Base-by-base conservation (phyloP, 805 yeast genomes). In the Komagataella ulmi region DNA sequence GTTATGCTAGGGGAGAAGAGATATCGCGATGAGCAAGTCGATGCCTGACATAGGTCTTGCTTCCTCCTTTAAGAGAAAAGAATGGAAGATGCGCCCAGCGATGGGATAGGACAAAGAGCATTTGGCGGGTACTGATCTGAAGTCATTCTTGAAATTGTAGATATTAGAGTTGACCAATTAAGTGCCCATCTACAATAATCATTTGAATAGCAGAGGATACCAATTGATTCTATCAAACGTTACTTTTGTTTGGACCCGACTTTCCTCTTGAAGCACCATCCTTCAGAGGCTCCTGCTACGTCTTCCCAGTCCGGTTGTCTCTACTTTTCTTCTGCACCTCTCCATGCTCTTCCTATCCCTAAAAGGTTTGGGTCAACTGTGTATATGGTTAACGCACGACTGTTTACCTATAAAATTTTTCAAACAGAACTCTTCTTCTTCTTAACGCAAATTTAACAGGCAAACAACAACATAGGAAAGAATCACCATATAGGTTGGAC, bases 381-480 rank as follows among this genome's bases (percentile, higher is more conserved):
- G 18, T 17, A 46, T 21, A 23, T 46, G 12, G 48, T 46, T 12
- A 46, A 8, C 5, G 5, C 23, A 17, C 21, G 23, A 45, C 21
- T 10, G 18, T 0, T 5, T 10, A 45, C 6, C 23, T 19, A 45
- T 17, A 18, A 19, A 45, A 18, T 4, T 45, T 19, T 18, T 19
- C 19, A 45, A 6, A 10, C 19, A 2, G 10, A 12, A 45, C 46
- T 19, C 12, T 17, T 49, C 43, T 19, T 21, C 45, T 40, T 46
- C 45, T 18, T 44, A 49, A 49, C 50, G 50, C 50, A 49, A 30
- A 49, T 36, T 36, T 44, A 45, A 49, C 50, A 49, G 50, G 18
- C 50, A 49, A 44, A 46, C 46, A 43, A 30, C 50, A 49, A 49
- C 50, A 40, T 46, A 30, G 40, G 40, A 49, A 49, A 49, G 50